Evolutionary conservation across 495 filamentous ascomycete genomes (phyloP).

Genomic region (Penicillium angulare): DNA sequence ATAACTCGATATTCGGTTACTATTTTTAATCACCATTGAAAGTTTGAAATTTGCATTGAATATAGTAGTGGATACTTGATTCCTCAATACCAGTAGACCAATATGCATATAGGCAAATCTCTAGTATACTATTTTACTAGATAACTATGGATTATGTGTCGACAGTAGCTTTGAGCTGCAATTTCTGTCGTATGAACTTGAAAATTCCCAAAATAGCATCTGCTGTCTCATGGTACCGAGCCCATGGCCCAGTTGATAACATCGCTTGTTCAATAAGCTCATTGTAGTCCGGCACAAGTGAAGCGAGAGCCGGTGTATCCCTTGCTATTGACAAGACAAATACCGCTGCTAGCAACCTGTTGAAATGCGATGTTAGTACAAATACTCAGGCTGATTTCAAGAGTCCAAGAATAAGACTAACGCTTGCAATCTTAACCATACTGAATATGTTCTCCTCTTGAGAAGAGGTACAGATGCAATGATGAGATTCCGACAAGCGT

Average conservation of each 20-base stretch:
- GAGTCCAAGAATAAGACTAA: constrained; percentile 3
- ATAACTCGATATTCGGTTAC: too few relatives aligned
- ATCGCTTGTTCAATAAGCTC: constrained; percentile 11
- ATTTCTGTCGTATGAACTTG: constrained; percentile 21
- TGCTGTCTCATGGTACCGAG: constrained; percentile 10
- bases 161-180: too few relatives aligned
- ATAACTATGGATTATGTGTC: too few relatives aligned
- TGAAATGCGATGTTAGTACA: neutral
- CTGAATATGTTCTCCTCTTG: constrained; percentile 13
- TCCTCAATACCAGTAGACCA: too few relatives aligned
- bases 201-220: constrained; percentile 18
- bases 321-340: constrained; percentile 19
- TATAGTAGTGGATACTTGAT: too few relatives aligned
- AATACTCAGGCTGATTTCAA: too few relatives aligned
- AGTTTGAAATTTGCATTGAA: too few relatives aligned
- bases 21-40: too few relatives aligned
- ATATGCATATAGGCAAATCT: too few relatives aligned
- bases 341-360: constrained; percentile 16
- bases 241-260: constrained; percentile 11
- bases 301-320: constrained; percentile 10
- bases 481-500: constrained; percentile 18
- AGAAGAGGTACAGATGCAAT: constrained; percentile 8
- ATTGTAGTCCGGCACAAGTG: constrained; percentile 19
- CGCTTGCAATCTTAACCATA: constrained; percentile 19
- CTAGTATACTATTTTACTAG: too few relatives aligned